These are phyloP conservation scores for Salix koriyanagi DNA, from an alignment of 345 rosid genomes.

Conservation along the genomic window DNA sequence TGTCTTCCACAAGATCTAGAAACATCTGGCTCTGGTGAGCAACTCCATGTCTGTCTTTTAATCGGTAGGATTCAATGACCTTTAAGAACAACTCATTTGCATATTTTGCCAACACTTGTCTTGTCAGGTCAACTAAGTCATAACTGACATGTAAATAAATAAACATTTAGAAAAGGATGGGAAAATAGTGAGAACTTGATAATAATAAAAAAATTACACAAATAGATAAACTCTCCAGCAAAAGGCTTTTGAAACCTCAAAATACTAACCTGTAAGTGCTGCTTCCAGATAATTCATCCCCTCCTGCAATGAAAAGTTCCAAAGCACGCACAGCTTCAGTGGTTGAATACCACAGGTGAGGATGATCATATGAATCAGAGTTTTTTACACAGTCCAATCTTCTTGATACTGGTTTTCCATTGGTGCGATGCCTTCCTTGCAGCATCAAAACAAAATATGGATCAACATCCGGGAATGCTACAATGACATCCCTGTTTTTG, in stretches of 20 bases:
- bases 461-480: constrained; percentile 69
- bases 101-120: constrained; percentile 65
- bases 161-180: neutral
- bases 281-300: constrained; percentile 46
- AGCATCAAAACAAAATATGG: constrained; percentile 36
- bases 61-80: constrained; percentile 42
- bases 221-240: neutral
- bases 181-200: neutral
- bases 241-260: constrained; percentile 1
- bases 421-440: constrained; percentile 17
- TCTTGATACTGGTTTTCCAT: constrained; percentile 35
- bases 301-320: constrained; percentile 46
- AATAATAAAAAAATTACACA: neutral
- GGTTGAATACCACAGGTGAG: constrained; percentile 69
- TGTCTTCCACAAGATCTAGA: constrained; percentile 53
- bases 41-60: constrained; percentile 36
- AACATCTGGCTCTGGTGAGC: constrained; percentile 35
- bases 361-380: constrained; percentile 42
- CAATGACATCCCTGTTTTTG: constrained; percentile 74
- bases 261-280: constrained; percentile 45
- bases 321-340: constrained; percentile 53
- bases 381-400: constrained; percentile 24
- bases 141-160: constrained; percentile 34
- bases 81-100: constrained; percentile 56
- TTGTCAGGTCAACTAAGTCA: constrained; percentile 61